A percentile compares a stretch with the other conserved stretches of the same genome.
phyloP scores from a whole-genome alignment of 1,284 basidiomycete genomes.

The Butyriboletus appendiculatus region DNA sequence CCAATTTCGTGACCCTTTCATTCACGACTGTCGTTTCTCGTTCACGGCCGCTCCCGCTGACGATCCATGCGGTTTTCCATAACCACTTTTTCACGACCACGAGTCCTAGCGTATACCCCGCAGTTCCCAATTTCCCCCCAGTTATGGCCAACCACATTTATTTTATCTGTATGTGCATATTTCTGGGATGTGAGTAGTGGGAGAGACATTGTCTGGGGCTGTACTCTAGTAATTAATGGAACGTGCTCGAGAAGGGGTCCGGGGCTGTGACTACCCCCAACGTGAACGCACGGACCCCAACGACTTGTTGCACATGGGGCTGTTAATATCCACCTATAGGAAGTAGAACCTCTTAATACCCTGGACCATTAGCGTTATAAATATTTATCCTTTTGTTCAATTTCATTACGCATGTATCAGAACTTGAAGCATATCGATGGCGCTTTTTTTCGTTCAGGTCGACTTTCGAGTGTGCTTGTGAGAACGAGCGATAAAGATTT shows the following conservation, averaged over 20 bases:
- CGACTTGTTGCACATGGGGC: background rate
- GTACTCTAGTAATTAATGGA: constrained; percentile 18
- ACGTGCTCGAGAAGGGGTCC: constrained; percentile 5
- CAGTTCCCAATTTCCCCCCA: background rate
- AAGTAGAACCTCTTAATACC: background rate
- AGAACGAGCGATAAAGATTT: background rate
- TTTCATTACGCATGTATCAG: too few relatives aligned
- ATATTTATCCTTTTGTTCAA: background rate
- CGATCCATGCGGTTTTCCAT: constrained; percentile 1
- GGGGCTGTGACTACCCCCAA: constrained; percentile 11
- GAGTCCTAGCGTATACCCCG: constrained; percentile 18
- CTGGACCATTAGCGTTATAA: background rate
- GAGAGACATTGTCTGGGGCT: constrained; percentile 14
- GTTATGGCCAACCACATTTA: constrained; percentile 19
- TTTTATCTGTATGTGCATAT: constrained; percentile 20
- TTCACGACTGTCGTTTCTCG: constrained; percentile 9
- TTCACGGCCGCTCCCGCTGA: constrained; percentile 4
- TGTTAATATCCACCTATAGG: constrained; percentile 9
- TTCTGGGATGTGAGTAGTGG: constrained; percentile 12
- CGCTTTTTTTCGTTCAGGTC: too few relatives aligned
- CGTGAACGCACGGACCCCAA: constrained; percentile 3
- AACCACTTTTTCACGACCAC: background rate
- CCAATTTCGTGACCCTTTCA: constrained; percentile 12
- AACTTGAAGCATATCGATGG: too few relatives aligned
- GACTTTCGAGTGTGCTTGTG: too few relatives aligned